Evolutionary conservation across 2,329 filamentous ascomycete species (phyloP).

Genomic region (Zymoseptoria crescenta): DNA sequence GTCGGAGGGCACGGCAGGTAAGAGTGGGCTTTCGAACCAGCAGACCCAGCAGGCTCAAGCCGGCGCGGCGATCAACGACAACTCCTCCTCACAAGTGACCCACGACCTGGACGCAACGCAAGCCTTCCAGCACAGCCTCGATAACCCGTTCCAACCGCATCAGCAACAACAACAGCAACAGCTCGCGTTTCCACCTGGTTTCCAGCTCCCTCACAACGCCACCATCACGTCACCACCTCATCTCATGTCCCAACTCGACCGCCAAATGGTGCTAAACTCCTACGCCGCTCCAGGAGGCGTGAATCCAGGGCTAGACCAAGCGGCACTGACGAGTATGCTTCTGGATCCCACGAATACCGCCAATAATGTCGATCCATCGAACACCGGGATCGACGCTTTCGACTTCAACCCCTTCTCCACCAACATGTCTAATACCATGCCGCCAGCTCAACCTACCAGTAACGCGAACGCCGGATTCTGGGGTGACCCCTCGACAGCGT

Average conservation of each 20-base stretch:
- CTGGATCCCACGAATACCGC: conserved; percentile 8
- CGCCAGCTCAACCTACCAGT: background rate
- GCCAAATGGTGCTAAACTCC: conserved; percentile 67
- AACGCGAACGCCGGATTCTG: conserved; percentile 19
- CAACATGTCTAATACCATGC: conserved; percentile 5
- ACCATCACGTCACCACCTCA: conserved; percentile 25
- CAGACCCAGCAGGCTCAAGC: conserved; percentile 8
- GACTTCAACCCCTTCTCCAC: conserved; percentile 21
- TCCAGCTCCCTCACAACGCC: conserved; percentile 24
- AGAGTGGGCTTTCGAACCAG: conserved; percentile 1
- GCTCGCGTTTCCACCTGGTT: conserved; percentile 37
- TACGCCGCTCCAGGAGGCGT: conserved; percentile 42
- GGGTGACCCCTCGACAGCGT: conserved; percentile 53
- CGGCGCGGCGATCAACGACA: conserved; percentile 8
- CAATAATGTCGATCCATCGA: background rate
- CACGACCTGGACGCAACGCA: conserved; percentile 15
- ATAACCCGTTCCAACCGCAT: conserved; percentile 32
- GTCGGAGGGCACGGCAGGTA: conserved; percentile 14
- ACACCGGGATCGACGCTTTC: conserved; percentile 18
- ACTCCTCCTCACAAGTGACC: conserved; percentile 14
- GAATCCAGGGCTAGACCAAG: conserved; percentile 37
- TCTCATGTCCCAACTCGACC: conserved; percentile 62
- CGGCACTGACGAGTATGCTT: conserved; percentile 20
- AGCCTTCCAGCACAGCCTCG: conserved; percentile 9
- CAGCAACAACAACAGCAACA: conserved; percentile 10